phyloP scores from a whole-genome alignment of 345 rosid genomes.

The Gossypium mustelinum region DNA sequence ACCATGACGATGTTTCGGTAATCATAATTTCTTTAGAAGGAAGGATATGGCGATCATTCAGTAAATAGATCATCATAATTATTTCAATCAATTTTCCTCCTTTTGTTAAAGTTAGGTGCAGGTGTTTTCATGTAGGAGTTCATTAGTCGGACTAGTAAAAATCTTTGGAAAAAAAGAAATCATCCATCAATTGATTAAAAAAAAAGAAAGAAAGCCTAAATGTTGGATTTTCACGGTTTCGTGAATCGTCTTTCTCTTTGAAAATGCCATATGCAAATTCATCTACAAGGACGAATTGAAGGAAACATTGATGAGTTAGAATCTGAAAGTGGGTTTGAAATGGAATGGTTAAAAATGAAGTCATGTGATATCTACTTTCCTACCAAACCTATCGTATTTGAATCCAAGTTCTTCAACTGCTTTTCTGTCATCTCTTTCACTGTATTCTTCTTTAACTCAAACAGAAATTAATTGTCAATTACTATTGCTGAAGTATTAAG shows the following conservation, averaged over 20 bases:
- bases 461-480: background rate
- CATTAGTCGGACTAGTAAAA: background rate
- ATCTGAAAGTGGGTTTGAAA: background rate
- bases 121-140: background rate
- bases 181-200: too few species aligned
- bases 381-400: conserved; percentile 18
- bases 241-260: background rate
- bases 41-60: conserved; percentile 87
- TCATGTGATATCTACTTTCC: conserved; percentile 7
- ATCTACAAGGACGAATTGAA: too few species aligned
- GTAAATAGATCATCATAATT: conserved; percentile 25
- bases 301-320: background rate
- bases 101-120: background rate
- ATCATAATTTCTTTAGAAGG: conserved; percentile 88
- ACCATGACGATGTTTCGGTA: conserved; percentile 89
- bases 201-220: too few species aligned
- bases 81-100: background rate
- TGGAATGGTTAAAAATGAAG: conserved; percentile 11
- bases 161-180: background rate
- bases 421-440: background rate
- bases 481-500: background rate
- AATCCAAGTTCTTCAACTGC: conserved; percentile 14
- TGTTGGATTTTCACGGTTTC: background rate
- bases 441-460: background rate
- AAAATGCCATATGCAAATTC: background rate